Evolutionary conservation across 345 rosid species (phyloP), one percentile per base, ranked within the genome.

Genomic region (Gynandropsis gynandra): DNA sequence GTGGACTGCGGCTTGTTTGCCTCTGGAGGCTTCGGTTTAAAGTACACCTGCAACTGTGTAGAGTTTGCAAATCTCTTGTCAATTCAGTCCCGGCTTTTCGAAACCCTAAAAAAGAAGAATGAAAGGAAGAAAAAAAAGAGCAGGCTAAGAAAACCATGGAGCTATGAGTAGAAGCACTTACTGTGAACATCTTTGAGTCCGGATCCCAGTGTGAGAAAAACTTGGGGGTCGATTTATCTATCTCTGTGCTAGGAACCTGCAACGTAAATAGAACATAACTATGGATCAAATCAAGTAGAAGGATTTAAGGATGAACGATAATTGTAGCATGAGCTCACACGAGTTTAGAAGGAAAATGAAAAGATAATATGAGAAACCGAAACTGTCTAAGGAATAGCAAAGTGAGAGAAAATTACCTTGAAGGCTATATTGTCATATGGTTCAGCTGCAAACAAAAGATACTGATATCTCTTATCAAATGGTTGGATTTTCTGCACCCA

Each of bases 131-230:
- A 33, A 33, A 4, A 14, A 33, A 5, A 31, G 4, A 2, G n/a
- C n/a, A n/a, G n/a, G 41, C 29, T 24, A 47, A 1, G 11, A 39
- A 38, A 27, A 9, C 12, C 1, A 45, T 20, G 45, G 4, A 12
- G 7, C n/a, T 37, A 36, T 32, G 34, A 33, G 35, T 16, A 12
- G 42, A 67, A 55, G 31, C 11, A 72, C 96, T 70, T 58, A 85
- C 99, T 44, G 99, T 87, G 68, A 87, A 87, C 97, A 87, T 92
- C 79, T 92, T 92, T 0, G 97, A 85, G 76, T 92, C 95, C 0
- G 95, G 94, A 76, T 92, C 98, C 97, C 98, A 87, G 61, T 87
- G 98, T 5, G 95, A 85, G 64, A 92, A 92, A 74, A 87, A 92
- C 74, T 92, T 92, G 0, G 95, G 94, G 44, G 98, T 87, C 54